Evolutionary conservation across 805 yeast genomes (phyloP).

Genomic region (Candida easanensis): DNA sequence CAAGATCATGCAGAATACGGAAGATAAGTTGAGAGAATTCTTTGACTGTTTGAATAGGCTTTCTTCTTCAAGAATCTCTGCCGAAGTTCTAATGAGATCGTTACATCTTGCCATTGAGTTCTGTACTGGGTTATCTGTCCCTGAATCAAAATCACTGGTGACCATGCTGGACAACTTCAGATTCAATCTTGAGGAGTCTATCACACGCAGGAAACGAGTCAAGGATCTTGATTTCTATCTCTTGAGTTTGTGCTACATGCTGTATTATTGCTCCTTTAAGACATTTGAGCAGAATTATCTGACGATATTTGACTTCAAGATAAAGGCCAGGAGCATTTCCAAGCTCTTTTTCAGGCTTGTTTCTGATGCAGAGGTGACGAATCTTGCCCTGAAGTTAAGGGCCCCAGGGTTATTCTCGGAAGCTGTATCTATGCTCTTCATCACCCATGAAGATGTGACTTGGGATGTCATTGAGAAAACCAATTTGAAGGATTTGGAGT

Average conservation of each 20-base stretch:
- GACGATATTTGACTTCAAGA: conserved; percentile 16
- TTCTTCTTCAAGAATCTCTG: conserved; percentile 1
- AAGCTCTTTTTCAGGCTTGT: conserved; percentile 18
- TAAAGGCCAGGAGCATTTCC: conserved; percentile 12
- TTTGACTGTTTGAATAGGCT: conserved; percentile 11
- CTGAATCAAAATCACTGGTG: conserved; percentile 16
- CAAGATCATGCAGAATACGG: conserved; percentile 10
- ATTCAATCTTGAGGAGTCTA: conserved; percentile 17
- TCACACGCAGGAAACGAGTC: conserved; percentile 19
- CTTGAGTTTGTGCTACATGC: conserved; percentile 18
- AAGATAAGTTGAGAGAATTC: conserved; percentile 12
- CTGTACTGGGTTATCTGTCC: conserved; percentile 11
- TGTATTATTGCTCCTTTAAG: conserved; percentile 17
- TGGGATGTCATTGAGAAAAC: conserved; percentile 16
- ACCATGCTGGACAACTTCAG: conserved; percentile 21
- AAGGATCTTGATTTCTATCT: conserved; percentile 21
- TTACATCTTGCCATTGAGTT: conserved; percentile 16
- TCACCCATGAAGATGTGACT: conserved; percentile 6
- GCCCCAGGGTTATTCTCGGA: conserved; percentile 16
- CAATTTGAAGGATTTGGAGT: conserved; percentile 12
- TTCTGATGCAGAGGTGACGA: conserved; percentile 10
- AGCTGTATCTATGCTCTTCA: conserved; percentile 18
- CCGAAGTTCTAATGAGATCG: conserved; percentile 6
- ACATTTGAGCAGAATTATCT: conserved; percentile 15
- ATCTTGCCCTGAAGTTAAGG: conserved; percentile 11